These are phyloP conservation scores for Knoxia roxburghii DNA, from an alignment of 257 asterid species.

Conservation along the genomic window DNA sequence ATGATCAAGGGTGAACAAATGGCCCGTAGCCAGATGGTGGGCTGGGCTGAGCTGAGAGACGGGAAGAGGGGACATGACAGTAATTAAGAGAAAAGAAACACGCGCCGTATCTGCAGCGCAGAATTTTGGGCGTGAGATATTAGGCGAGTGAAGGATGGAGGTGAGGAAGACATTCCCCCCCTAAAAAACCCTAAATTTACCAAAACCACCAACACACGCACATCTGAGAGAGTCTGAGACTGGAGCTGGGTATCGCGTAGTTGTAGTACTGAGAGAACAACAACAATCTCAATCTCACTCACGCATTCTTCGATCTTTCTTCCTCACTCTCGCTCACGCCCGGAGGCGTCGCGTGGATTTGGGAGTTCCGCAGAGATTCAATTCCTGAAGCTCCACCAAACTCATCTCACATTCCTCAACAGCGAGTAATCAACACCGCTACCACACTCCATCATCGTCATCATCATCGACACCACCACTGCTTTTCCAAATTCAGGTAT, in stretches of 20 bases:
- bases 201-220: background rate
- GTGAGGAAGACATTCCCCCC: constrained; percentile 7
- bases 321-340: constrained; percentile 36
- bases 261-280: no score
- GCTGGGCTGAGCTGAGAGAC: no score
- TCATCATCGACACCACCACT: background rate
- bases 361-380: constrained; percentile 40
- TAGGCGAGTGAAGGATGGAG: constrained; percentile 22
- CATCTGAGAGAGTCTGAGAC: no score
- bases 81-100: constrained; percentile 8
- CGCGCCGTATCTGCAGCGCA: no score
- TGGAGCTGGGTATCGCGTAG: no score
- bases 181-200: constrained; percentile 11
- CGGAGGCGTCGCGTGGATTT: constrained; percentile 73
- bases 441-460: background rate
- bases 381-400: background rate
- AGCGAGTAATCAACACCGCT: constrained; percentile 13
- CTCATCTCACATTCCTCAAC: background rate
- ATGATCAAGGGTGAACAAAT: no score
- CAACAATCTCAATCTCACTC: background rate
- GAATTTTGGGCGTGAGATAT: background rate
- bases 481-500: no score
- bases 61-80: background rate
- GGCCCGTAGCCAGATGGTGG: no score
- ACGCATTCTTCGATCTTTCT: no score